Conservation (phyloP, 176 grass and related monocot genomes). For the Carex scoparia region DNA sequence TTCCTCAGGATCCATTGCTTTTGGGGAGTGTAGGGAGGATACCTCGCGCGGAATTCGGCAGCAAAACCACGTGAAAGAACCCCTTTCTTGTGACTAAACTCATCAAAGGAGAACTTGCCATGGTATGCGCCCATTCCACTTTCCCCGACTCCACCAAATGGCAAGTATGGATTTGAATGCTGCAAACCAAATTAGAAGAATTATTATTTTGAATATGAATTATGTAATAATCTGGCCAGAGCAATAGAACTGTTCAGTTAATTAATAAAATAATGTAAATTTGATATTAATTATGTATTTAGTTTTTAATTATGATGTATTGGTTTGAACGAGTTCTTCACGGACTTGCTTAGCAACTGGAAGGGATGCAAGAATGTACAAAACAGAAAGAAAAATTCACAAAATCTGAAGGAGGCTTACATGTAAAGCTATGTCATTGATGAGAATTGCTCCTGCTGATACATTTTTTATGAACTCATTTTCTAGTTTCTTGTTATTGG, state of each 20-base stretch:
- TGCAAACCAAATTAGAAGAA: conserved; percentile 28
- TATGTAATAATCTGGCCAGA: neutral
- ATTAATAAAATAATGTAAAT: neutral
- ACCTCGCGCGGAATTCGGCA: conserved; percentile 47
- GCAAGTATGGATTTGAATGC: conserved; percentile 44
- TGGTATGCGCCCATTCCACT: conserved; percentile 79
- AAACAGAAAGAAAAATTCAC: neutral
- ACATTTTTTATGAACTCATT: conserved; percentile 49
- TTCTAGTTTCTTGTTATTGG: conserved; percentile 68
- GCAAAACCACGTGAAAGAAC: conserved; percentile 55
- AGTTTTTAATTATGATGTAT: neutral
- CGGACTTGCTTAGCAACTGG: too few species aligned
- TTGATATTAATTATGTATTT: neutral
- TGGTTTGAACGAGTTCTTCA: neutral
- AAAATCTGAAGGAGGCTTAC: conserved; percentile 24
- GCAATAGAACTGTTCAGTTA: neutral
- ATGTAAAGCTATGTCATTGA: conserved; percentile 68
- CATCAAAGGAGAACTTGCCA: conserved; percentile 79
- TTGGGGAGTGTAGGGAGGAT: conserved; percentile 61
- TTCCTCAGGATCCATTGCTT: conserved; percentile 49
- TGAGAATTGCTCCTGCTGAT: conserved; percentile 69
- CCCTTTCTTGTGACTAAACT: conserved; percentile 72
- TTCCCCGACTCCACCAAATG: conserved; percentile 85
- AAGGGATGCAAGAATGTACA: neutral
- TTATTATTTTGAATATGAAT: neutral